Base-by-base conservation (phyloP, 2,329 filamentous ascomycete species). In the Colletotrichum magnum region DNA sequence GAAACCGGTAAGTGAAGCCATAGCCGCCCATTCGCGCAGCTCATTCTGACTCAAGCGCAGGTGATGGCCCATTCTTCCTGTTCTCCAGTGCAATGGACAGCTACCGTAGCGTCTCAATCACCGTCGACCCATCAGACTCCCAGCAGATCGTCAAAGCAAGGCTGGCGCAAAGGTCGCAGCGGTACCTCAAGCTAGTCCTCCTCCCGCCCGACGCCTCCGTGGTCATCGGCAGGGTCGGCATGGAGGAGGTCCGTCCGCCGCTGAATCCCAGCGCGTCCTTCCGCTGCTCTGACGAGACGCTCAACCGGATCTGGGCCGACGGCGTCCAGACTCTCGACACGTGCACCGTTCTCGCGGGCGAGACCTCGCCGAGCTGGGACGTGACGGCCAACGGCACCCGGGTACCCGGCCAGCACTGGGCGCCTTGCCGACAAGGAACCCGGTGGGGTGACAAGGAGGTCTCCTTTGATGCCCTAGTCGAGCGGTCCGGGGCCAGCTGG, bases 11-110 rank as follows among this genome's bases (percentile, higher is more conserved):
- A 6, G 45, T 5, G 43, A 47, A 3, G 7, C 18, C 32, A 7
- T 2, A 10, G 4, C 9, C 32, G 16, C 10, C 18, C n/a, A 13
- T 18, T 12, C 21, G 5, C n/a, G 2, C 6, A 12, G 47, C 10
- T 24, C 47, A 50, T 18, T 12, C 18, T 50, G 47, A 24, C n/a
- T 5, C 5, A 15, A 43, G 9, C n/a, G 0, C 12, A 68, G 59
- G 68, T 41, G 59, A 70, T 45, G 64, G 68, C 0, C 58, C 64
- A 4, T 68, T 60, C 13, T 70, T 64, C 10, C 18, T 70, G 28
- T 70, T 70, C 32, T 70, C 64, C n/a, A 68, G 48, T n/a, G 64
- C 64, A 5, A 70, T 70, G 64, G 64, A 68, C 26, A 59, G 64
- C 48, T 68, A 70, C 26, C 54, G 64, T 39, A 59, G 36, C 50